phyloP scores from a whole-genome alignment of 2,329 filamentous ascomycete genomes.

The Leptodontidium sp. region DNA sequence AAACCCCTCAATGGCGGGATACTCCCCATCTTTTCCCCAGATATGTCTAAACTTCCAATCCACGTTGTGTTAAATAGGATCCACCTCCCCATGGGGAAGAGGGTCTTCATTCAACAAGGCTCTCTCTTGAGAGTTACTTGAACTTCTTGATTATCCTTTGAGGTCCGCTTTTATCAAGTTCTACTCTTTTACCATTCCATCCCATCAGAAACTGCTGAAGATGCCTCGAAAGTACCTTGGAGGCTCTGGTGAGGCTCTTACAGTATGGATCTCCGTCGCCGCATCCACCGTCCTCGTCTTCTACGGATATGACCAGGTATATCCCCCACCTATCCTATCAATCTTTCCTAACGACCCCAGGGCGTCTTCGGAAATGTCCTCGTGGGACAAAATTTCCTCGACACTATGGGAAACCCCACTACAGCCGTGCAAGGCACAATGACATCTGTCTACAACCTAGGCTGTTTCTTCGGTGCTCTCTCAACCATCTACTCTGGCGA shows the following conservation, averaged over 20 bases:
- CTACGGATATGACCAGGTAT: constrained; percentile 55
- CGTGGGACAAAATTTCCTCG: constrained; percentile 54
- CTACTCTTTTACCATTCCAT: not conserved
- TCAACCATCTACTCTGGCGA: constrained; percentile 59
- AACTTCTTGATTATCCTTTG: not conserved
- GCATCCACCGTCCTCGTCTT: constrained; percentile 59
- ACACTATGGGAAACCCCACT: constrained; percentile 50
- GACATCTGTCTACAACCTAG: constrained; percentile 54
- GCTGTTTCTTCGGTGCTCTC: constrained; percentile 53
- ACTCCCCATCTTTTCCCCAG: constrained; percentile 22
- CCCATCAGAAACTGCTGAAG: not conserved
- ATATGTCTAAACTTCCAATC: not conserved
- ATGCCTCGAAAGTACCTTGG: constrained; percentile 59
- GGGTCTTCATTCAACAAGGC: not conserved
- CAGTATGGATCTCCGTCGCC: constrained; percentile 60
- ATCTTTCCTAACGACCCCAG: constrained; percentile 21
- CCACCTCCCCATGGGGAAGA: constrained; percentile 25
- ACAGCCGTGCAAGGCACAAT: constrained; percentile 52
- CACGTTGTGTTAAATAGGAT: constrained; percentile 1
- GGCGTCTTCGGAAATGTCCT: constrained; percentile 52
- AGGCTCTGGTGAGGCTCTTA: constrained; percentile 58
- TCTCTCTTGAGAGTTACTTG: not conserved
- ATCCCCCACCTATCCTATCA: not conserved
- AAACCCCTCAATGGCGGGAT: constrained; percentile 12
- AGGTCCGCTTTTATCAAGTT: not conserved